Evolutionary conservation across 2,329 filamentous ascomycete species (phyloP).

Genomic region (Penicillium sp.): DNA sequence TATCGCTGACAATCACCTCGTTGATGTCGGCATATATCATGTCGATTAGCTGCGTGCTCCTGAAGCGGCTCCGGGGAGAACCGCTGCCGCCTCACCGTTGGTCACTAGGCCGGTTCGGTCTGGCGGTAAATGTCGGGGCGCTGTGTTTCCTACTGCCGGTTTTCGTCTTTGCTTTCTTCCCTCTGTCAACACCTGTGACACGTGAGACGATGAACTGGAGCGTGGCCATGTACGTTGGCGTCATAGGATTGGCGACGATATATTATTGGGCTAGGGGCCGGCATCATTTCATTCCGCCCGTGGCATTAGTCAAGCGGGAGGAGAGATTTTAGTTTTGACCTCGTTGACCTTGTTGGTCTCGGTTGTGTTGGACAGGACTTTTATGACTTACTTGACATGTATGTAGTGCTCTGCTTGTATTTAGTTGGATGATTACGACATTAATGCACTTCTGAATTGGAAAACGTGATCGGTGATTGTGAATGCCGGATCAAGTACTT

Average conservation of each 20-base stretch:
- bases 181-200: conserved; percentile 30
- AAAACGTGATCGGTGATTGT: not conserved
- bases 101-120: conserved; percentile 43
- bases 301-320: conserved; percentile 33
- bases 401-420: conserved; percentile 1
- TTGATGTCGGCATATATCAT: conserved; percentile 44
- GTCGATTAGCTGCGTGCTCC: conserved; percentile 45
- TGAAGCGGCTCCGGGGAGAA: conserved; percentile 42
- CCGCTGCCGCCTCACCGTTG: conserved; percentile 43
- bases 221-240: conserved; percentile 43
- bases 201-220: conserved; percentile 47
- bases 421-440: not conserved
- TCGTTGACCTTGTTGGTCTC: not conserved
- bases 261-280: conserved; percentile 43
- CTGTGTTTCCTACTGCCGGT: conserved; percentile 38
- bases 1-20: conserved; percentile 41
- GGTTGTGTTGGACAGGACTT: not conserved
- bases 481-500: not conserved
- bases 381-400: not conserved
- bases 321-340: not conserved
- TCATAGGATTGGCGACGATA: conserved; percentile 40
- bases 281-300: conserved; percentile 40
- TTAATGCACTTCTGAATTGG: not conserved
- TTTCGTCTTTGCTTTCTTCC: conserved; percentile 46
- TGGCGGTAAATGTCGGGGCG: conserved; percentile 42